A percentile compares a stretch with the other conserved stretches of the same genome.
Conservation (phyloP, 768 basidiomycete species). For the Gloeopeniophorella convolvens region DNA sequence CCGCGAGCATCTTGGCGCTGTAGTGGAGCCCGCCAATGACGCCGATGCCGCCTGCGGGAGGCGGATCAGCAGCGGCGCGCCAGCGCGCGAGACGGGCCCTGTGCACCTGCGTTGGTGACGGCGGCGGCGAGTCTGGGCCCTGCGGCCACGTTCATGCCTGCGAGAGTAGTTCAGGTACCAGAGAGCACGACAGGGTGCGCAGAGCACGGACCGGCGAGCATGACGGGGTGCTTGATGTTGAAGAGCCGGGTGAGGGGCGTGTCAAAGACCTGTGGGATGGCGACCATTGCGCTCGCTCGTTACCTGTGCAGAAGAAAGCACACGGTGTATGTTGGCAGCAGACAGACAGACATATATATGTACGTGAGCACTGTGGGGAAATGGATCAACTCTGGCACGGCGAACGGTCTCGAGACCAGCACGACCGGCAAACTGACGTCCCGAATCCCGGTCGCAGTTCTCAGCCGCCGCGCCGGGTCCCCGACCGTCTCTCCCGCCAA, state of each 20-base stretch:
- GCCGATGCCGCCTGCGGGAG: constrained; percentile 59
- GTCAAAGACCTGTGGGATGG: constrained; percentile 56
- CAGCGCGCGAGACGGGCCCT: background rate
- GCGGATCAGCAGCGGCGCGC: background rate
- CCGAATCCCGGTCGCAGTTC: background rate
- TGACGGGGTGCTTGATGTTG: constrained; percentile 74
- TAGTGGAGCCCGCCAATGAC: constrained; percentile 82
- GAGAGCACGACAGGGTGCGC: background rate
- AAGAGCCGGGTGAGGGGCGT: constrained; percentile 75
- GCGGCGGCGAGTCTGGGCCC: constrained; percentile 80
- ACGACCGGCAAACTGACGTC: too few species aligned
- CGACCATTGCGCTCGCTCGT: constrained; percentile 46
- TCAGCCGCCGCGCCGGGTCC: too few species aligned
- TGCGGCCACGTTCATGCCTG: constrained; percentile 81
- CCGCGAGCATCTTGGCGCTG: constrained; percentile 62
- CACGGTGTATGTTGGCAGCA: too few species aligned
- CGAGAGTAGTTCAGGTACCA: constrained; percentile 5
- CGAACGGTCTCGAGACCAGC: background rate
- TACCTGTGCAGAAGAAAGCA: too few species aligned
- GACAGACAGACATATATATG: too few species aligned
- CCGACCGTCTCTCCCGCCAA: constrained; percentile 5
- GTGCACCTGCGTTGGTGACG: constrained; percentile 79
- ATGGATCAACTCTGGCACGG: too few species aligned
- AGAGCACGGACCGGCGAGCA: constrained; percentile 55
- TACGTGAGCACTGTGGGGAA: too few species aligned